Evolutionary conservation across 2,329 filamentous ascomycete species (phyloP), one percentile per base, ranked within the genome.

Genomic region (Paraphoma chrysanthemicola): DNA sequence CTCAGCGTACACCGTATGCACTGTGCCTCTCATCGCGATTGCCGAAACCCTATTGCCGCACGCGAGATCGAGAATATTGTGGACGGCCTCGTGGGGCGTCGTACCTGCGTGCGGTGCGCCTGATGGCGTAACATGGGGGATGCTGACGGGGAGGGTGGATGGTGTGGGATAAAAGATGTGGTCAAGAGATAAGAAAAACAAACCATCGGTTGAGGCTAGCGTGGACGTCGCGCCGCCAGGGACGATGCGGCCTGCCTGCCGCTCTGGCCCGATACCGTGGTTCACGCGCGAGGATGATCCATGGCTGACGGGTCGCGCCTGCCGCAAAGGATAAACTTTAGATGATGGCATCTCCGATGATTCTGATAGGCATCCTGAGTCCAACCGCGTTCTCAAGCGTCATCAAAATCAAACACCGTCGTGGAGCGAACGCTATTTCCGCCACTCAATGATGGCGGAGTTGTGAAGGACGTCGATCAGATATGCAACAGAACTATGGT

Each of bases 131-230:
- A 23, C 12, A 33, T 31, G 8, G 44, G 11, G 23, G 44, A 5
- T 16, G 23, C 6, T 31, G 28, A 10, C 12, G 16, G 17, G 11
- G 33, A 11, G 30, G 8, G 7, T 23, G 18, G 18, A 41, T 38
- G 39, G 38, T 18, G 50, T 42, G 50, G 44, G 43, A 49, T 43
- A 47, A 47, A 47, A 53, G 36, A 12, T 42, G 36, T 53, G 43
- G 44, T 47, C 50, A 36, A 39, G 31, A 30, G 44, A 46, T 46
- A 47, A 44, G 44, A 31, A 53, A 53, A 53, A 41, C 43, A 42
- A 51, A 47, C 28, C 3, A 53, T 31, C 14, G 33, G 10, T 42
- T 41, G 18, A 17, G 44, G 43, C 33, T 43, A 47, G 50, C 31
- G 6, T 41, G 39, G 10, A 42, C 8, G 7, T 9, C 39, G n/a